Percentiles rank a stretch among this genome's conserved stretches.
These are phyloP conservation scores for Neofusicoccum umdonicola DNA, from an alignment of 2,329 filamentous ascomycete genomes.

Conservation along the genomic window DNA sequence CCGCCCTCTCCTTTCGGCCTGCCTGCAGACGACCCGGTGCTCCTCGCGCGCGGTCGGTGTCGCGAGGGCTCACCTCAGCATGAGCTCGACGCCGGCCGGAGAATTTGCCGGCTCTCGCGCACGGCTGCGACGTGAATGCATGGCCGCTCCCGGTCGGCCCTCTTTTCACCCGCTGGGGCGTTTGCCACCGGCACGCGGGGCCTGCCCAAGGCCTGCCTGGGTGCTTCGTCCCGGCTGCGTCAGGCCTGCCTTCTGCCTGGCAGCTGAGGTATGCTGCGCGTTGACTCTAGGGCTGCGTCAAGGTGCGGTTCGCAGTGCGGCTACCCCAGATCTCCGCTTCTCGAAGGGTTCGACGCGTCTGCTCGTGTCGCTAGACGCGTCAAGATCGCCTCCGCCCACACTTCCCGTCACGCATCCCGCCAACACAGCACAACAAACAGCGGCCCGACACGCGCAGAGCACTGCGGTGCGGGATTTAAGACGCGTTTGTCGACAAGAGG, in stretches of 20 bases:
- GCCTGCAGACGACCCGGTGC: no score
- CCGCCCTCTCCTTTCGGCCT: no score
- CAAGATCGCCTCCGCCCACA: slow-evolving; percentile 1
- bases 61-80: not conserved
- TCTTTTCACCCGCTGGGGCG: not conserved
- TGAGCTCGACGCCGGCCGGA: not conserved
- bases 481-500: slow-evolving; percentile 1
- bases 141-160: not conserved
- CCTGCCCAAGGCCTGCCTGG: no score
- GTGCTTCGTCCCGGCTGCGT: no score
- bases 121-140: not conserved
- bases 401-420: not conserved
- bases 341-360: slow-evolving; percentile 5
- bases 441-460: slow-evolving; percentile 6
- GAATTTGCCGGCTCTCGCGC: not conserved
- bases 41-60: no score
- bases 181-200: not conserved
- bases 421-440: not conserved
- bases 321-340: slow-evolving; percentile 12
- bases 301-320: not conserved
- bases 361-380: slow-evolving; percentile 1
- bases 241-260: no score
- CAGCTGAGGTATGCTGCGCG: not conserved
- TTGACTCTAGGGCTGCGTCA: not conserved
- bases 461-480: slow-evolving; percentile 8